Conservation (phyloP, 2,329 filamentous ascomycete species). For the Monosporascus cannonballus region DNA sequence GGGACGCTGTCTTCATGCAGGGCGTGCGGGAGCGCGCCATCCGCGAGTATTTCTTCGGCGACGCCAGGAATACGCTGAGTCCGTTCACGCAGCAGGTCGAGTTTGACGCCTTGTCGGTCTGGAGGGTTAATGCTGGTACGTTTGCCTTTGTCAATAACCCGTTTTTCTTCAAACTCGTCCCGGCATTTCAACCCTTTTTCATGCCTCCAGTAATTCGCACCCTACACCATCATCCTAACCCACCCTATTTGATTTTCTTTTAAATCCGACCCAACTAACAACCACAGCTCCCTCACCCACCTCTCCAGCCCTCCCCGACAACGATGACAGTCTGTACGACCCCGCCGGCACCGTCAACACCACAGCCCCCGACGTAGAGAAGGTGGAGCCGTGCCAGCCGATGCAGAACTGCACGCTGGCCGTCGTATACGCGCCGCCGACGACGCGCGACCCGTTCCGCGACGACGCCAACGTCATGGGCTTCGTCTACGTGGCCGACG, state of each 20-base stretch:
- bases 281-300: slow-evolving; percentile 4
- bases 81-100: slow-evolving; percentile 83
- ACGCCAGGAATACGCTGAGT: slow-evolving; percentile 67
- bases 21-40: slow-evolving; percentile 69
- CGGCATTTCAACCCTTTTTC: no score
- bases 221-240: no score
- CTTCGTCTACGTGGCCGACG: slow-evolving; percentile 87
- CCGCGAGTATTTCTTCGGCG: slow-evolving; percentile 92
- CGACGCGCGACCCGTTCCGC: slow-evolving; percentile 64
- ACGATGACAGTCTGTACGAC: slow-evolving; percentile 22
- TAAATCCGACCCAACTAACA: neutral
- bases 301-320: slow-evolving; percentile 9
- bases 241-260: no score
- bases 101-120: slow-evolving; percentile 69
- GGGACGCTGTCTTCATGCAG: slow-evolving; percentile 69
- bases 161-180: no score
- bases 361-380: slow-evolving; percentile 46
- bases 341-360: slow-evolving; percentile 6
- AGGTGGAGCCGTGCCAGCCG: slow-evolving; percentile 55
- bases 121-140: slow-evolving; percentile 58
- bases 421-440: slow-evolving; percentile 69
- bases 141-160: slow-evolving; percentile 10
- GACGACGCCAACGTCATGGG: slow-evolving; percentile 83
- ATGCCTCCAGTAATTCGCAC: no score
- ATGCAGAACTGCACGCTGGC: slow-evolving; percentile 81